These are phyloP conservation scores for Citrullus colocynthis DNA, from an alignment of 306 rosid species.

Conservation along the genomic window DNA sequence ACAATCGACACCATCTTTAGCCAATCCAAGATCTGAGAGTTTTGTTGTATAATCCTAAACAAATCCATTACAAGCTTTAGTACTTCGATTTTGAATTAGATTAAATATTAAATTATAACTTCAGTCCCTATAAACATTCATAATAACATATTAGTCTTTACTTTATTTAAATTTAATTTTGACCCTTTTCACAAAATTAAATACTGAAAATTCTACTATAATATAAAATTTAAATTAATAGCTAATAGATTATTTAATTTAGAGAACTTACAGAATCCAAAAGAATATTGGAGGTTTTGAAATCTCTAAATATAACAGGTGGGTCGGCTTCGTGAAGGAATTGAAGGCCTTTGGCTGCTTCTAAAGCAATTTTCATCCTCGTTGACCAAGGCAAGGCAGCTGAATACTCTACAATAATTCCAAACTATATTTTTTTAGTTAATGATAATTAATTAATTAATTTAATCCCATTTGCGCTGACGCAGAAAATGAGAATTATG, in stretches of 20 bases:
- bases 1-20: conserved; percentile 67
- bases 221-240: neutral
- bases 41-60: conserved; percentile 55
- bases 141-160: no score
- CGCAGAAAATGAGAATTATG: neutral
- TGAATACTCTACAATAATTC: conserved; percentile 37
- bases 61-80: neutral
- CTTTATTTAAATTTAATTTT: no score
- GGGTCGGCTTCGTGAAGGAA: conserved; percentile 70
- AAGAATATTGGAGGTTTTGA: conserved; percentile 68
- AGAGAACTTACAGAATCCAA: conserved; percentile 48
- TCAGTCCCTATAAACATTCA: no score
- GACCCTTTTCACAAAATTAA: no score
- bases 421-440: neutral
- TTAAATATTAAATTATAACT: no score
- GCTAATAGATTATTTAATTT: no score
- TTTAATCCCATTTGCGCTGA: neutral
- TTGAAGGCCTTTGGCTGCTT: conserved; percentile 76
- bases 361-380: conserved; percentile 74
- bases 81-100: no score
- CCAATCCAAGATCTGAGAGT: conserved; percentile 70
- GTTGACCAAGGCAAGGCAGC: conserved; percentile 90
- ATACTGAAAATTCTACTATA: no score
- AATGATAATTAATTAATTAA: neutral
- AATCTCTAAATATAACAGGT: conserved; percentile 79